These are phyloP conservation scores for Hamigera avellanea DNA, from an alignment of 495 filamentous ascomycete genomes.

Conservation along the genomic window DNA sequence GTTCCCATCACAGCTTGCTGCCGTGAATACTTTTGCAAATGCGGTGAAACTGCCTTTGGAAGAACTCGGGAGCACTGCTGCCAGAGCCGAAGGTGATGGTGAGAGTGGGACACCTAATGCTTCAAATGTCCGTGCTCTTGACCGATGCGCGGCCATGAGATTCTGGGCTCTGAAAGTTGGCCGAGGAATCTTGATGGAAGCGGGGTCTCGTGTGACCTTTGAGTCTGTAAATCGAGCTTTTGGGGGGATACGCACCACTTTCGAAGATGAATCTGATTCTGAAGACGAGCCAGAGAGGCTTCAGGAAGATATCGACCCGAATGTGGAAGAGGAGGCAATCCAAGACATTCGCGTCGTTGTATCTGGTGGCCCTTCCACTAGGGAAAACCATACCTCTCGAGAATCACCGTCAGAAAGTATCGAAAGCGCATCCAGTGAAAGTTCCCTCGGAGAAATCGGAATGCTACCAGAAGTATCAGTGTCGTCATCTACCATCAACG, in stretches of 20 bases:
- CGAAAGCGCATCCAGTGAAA: too few relatives aligned
- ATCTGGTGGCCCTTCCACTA: not conserved
- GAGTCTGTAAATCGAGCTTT: conserved; percentile 51
- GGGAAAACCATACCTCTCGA: not conserved
- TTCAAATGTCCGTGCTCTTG: conserved; percentile 16
- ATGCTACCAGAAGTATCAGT: too few relatives aligned
- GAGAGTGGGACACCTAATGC: conserved; percentile 13
- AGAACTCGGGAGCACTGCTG: conserved; percentile 25
- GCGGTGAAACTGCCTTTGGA: conserved; percentile 40
- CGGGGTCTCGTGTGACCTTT: conserved; percentile 45
- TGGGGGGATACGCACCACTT: conserved; percentile 37
- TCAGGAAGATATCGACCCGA: conserved; percentile 33
- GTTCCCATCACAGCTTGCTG: conserved; percentile 43
- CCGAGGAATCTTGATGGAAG: conserved; percentile 49
- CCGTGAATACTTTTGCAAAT: conserved; percentile 44
- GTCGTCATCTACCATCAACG: not conserved
- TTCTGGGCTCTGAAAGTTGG: conserved; percentile 56
- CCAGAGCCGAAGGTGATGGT: conserved; percentile 16
- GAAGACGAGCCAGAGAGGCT: conserved; percentile 25
- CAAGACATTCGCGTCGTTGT: conserved; percentile 18
- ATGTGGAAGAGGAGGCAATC: conserved; percentile 29
- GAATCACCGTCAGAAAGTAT: too few relatives aligned
- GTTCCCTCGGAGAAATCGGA: too few relatives aligned
- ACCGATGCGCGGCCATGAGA: conserved; percentile 28
- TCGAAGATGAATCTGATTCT: conserved; percentile 22